A percentile compares a stretch with the other conserved stretches of the same genome.
phyloP scores from a whole-genome alignment of 805 yeast species.

The Candida tammaniensis region DNA sequence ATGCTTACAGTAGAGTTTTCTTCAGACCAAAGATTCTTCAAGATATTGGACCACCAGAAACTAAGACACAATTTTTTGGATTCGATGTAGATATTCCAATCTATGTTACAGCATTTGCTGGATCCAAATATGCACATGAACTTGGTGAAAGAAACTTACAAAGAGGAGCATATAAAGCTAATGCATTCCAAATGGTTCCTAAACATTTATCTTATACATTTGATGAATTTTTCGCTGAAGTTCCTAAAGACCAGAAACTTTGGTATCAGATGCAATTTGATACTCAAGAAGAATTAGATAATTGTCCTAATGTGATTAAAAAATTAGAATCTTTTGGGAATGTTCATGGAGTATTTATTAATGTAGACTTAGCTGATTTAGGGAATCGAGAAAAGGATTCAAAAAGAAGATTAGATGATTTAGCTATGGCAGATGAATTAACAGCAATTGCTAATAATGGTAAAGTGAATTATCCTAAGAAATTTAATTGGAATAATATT shows the following conservation, averaged over 20 bases:
- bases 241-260: constrained; percentile 27
- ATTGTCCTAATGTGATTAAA: constrained; percentile 18
- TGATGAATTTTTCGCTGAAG: constrained; percentile 25
- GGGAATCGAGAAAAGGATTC: constrained; percentile 46
- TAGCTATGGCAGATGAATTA: constrained; percentile 5
- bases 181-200: constrained; percentile 31
- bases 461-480: constrained; percentile 7
- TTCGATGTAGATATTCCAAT: constrained; percentile 20
- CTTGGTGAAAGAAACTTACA: constrained; percentile 22
- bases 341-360: constrained; percentile 30
- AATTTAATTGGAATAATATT: constrained; percentile 26
- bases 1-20: constrained; percentile 80
- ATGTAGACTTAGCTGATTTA: constrained; percentile 32
- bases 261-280: constrained; percentile 32
- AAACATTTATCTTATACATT: constrained; percentile 22
- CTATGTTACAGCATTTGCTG: constrained; percentile 32
- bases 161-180: constrained; percentile 28
- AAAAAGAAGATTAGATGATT: constrained; percentile 10
- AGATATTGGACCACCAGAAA: constrained; percentile 37
- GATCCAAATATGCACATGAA: constrained; percentile 24
- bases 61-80: constrained; percentile 19
- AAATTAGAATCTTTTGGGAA: constrained; percentile 25
- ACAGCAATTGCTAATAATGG: constrained; percentile 8
- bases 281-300: constrained; percentile 18
- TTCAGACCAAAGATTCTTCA: constrained; percentile 73